Evolutionary conservation across 2,329 filamentous ascomycete species (phyloP), one percentile per base, ranked within the genome.

Genomic region (Pseudodiploospora longispora): DNA sequence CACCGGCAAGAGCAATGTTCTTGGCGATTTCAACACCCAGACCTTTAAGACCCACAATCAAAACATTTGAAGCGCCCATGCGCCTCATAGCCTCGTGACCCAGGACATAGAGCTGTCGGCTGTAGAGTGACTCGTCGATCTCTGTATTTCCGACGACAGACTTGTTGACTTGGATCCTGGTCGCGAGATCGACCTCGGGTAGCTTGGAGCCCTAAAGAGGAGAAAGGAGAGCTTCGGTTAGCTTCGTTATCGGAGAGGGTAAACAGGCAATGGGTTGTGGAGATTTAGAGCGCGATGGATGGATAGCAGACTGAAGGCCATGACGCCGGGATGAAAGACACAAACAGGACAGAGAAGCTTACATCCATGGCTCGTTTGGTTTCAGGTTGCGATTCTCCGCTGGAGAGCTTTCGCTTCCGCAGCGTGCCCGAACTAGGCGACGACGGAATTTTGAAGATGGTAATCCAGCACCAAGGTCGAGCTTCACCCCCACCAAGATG

Each of bases 1-100:
- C 93, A 64, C 93, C 93, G 56, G 93, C 93, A 56, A 98, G 83
- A 48, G 93, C 93, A 59, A 98, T 88, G 60, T 98, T 98, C 78
- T 98, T 98, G 60, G 93, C 91, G 57, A 98, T 93, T 69, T 98
- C 93, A 44, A 96, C 91, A 71, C 93, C 93, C 35, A 98, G 78
- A 41, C 93, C 93, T 65, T 93, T 91, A 54, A 97, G 73, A 52
- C 93, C 93, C 50, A 91, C 85, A 45, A 98, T 76, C 42, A 98
- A 85, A 48, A 98, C 80, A 61, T 97, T 94, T 44, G 93, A 97
- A 50, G 89, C 87, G 59, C 90, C 81, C 93, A 98, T 98, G 59
- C 93, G 89, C 76, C 95, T 97, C 93, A 98, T 98, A 53, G 93
- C 93, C 66, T 83, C 80, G 58, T 84, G 80, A 51, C 80, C 80